Conservation (phyloP, 768 basidiomycete species). For the Hygrocybe coccinea region DNA sequence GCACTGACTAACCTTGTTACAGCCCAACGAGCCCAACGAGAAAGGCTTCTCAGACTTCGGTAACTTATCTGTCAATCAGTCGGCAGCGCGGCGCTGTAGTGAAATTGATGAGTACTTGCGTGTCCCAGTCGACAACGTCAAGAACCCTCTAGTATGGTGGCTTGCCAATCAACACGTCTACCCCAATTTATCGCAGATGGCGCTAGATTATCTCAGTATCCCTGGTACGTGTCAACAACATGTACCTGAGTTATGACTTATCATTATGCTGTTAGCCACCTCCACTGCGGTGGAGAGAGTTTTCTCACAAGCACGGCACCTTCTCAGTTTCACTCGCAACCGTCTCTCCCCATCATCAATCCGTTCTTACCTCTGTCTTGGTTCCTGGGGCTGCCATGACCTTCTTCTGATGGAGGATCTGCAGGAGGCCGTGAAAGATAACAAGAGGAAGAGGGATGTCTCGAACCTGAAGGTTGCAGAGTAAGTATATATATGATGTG, state of each 20-base stretch:
- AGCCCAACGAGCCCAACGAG: background rate
- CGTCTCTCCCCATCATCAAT: background rate
- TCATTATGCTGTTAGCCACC: conserved; percentile 19
- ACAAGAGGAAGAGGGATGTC: background rate
- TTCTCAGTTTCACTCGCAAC: background rate
- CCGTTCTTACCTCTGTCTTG: background rate
- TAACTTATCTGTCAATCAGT: conserved; percentile 12
- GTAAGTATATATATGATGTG: background rate
- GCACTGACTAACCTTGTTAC: background rate
- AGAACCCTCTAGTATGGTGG: conserved; percentile 31
- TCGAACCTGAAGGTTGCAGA: background rate
- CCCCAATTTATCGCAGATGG: conserved; percentile 31
- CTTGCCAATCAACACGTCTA: conserved; percentile 15
- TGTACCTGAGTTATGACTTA: conserved; percentile 5
- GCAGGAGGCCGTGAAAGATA: conserved; percentile 1
- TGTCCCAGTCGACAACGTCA: conserved; percentile 20
- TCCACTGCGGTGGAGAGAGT: conserved; percentile 28
- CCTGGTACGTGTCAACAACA: conserved; percentile 20
- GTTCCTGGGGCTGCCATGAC: conserved; percentile 5
- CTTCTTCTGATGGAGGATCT: conserved; percentile 1
- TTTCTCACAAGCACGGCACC: conserved; percentile 1
- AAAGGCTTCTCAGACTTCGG: conserved; percentile 16
- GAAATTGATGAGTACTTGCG: conserved; percentile 29
- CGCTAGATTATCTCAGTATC: conserved; percentile 29
- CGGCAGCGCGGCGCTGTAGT: conserved; percentile 9